These are phyloP conservation scores for Pythium sp. DNA, from an alignment of 352 stramenopile genomes.

Conservation along the genomic window DNA sequence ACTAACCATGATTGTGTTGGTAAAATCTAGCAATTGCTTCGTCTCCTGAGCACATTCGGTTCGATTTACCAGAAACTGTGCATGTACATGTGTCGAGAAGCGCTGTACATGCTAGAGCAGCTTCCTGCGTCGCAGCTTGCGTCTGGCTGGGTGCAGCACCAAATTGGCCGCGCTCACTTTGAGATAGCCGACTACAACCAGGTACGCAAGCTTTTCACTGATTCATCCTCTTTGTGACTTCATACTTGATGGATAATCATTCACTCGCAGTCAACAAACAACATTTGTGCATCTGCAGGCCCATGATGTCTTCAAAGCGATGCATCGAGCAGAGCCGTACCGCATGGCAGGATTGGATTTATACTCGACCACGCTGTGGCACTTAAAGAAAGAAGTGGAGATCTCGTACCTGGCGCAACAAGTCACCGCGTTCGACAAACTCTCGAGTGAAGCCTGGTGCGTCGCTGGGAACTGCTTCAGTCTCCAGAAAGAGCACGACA, in stretches of 20 bases:
- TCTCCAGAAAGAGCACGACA: slow-evolving; percentile 97
- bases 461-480: slow-evolving; percentile 98
- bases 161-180: slow-evolving; percentile 93
- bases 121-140: slow-evolving; percentile 83
- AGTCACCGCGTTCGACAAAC: slow-evolving; percentile 91
- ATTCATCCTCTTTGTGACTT: neutral
- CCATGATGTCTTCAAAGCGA: slow-evolving; percentile 84
- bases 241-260: neutral
- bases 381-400: slow-evolving; percentile 97
- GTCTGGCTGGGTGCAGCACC: slow-evolving; percentile 94
- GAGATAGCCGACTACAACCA: slow-evolving; percentile 94
- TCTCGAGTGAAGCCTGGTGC: slow-evolving; percentile 94
- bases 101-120: slow-evolving; percentile 84
- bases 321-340: slow-evolving; percentile 90
- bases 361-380: slow-evolving; percentile 96
- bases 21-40: slow-evolving; percentile 35
- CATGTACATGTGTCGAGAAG: slow-evolving; percentile 81
- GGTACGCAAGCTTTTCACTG: slow-evolving; percentile 17
- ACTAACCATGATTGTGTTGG: neutral
- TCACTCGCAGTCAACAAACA: neutral
- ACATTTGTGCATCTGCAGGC: slow-evolving; percentile 40
- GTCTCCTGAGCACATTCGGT: slow-evolving; percentile 66
- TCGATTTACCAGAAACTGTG: slow-evolving; percentile 70
- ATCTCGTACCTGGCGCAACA: slow-evolving; percentile 95
- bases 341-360: slow-evolving; percentile 93